Conservation (phyloP, 257 asterid genomes). For the Knoxia roxburghii region DNA sequence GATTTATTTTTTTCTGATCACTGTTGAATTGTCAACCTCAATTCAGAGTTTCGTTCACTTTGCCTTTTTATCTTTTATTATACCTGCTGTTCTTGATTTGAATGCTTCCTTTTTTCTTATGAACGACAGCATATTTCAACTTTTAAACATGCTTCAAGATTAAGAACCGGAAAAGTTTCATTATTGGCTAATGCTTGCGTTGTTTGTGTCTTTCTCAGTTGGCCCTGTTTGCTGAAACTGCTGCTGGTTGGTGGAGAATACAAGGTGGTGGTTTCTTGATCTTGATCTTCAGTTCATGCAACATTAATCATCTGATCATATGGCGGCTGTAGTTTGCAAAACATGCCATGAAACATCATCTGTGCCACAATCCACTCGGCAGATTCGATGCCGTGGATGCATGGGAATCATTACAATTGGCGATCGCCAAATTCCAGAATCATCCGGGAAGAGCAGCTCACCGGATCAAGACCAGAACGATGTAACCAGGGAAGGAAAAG, state of each 20-base stretch:
- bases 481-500: not conserved
- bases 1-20: too few relatives aligned
- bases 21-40: not conserved
- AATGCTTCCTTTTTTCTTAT: too few relatives aligned
- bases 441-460: slow-evolving; percentile 12
- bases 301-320: not conserved
- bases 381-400: slow-evolving; percentile 26
- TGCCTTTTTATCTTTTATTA: not conserved
- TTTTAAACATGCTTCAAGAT: too few relatives aligned
- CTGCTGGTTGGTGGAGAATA: not conserved
- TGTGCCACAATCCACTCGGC: not conserved
- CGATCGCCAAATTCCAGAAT: slow-evolving; percentile 7
- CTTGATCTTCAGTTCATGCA: not conserved
- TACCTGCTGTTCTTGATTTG: not conserved
- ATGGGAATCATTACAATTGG: slow-evolving; percentile 6
- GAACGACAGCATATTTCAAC: too few relatives aligned
- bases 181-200: not conserved
- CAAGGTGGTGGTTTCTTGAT: not conserved
- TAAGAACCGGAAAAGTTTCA: not conserved
- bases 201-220: not conserved
- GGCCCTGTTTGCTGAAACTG: not conserved
- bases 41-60: not conserved
- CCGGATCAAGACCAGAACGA: not conserved
- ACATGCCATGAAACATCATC: slow-evolving; percentile 5
- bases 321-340: slow-evolving; percentile 14